Base-by-base conservation (phyloP, 129 eudicot species). In the Cynara cardunculus region DNA sequence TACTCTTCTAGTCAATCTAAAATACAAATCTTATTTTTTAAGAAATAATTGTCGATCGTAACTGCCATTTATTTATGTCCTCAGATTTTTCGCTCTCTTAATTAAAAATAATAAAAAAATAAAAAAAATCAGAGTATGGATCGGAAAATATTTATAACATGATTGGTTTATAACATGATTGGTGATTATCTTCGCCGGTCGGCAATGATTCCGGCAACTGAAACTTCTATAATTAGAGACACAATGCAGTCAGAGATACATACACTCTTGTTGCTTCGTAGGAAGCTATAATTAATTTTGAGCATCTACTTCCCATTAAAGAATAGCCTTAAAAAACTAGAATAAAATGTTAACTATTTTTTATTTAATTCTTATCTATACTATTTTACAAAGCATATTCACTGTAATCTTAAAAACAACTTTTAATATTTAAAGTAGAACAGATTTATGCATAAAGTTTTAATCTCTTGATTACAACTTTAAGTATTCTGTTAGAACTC, bases 241-340 rank as follows among this genome's bases (percentile, higher is more conserved):
- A 78, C n/a, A 44, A 41, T 26, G 82, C 67, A 68, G 49, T 41
- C 82, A 78, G 74, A 44, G 68, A 78, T 78, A 75, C 82, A 78
- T 78, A 78, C 75, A 68, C 24, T 18, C 0, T 11, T 78, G 82
- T 68, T 78, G 67, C 68, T 69, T 78, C 73, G 30, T 69, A 68
- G 75, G 82, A 78, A 78, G 75, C 82, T 2, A 30, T 18, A n/a
- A 18, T n/a, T 61, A 25, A 7, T 18, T 25, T n/a, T 71, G 16
- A 71, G 26, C 19, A 32, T 71, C 25, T n/a, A 56, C 65, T 56
- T 56, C 22, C 65, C 24, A 56, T 56, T 56, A 56, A 56, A 56
- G 24, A 18, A n/a, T 56, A 56, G 24, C 24, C 8, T 18, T 56
- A 18, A 18, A 56, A 18, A 56, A 56, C 65, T n/a, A 56, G 24